Conservation (phyloP, 1,284 basidiomycete species). For the Pascua sp. region DNA sequence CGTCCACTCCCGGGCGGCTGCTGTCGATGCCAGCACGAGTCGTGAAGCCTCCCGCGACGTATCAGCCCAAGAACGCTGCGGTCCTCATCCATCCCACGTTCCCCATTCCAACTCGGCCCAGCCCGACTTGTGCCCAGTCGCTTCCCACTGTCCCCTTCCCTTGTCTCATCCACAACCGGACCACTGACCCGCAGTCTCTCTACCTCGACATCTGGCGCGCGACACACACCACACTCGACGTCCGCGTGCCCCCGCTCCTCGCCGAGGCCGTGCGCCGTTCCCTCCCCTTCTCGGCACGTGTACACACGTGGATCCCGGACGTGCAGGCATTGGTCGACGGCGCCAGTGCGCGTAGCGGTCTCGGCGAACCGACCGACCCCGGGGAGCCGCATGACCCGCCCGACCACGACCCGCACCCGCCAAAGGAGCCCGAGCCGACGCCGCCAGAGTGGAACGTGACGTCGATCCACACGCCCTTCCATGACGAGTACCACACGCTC, state of each 20-base stretch:
- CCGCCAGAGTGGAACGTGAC: conserved; percentile 27
- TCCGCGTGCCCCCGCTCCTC: conserved; percentile 24
- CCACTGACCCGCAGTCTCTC: no score
- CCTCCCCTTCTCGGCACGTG: not conserved
- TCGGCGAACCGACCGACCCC: not conserved
- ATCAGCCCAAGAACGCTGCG: no score
- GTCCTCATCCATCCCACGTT: no score
- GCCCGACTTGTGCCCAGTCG: no score
- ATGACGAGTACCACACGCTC: conserved; percentile 44
- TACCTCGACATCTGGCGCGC: conserved; percentile 42
- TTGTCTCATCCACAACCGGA: no score
- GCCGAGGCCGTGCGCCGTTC: conserved; percentile 7
- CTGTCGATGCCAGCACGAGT: no score
- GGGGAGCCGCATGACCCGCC: conserved; percentile 4
- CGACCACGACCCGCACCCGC: not conserved
- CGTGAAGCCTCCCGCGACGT: no score
- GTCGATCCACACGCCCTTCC: conserved; percentile 35
- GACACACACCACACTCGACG: conserved; percentile 28
- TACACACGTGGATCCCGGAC: conserved; percentile 27
- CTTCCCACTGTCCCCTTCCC: no score
- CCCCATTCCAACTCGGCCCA: no score
- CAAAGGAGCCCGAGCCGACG: no score
- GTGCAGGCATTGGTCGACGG: conserved; percentile 35
- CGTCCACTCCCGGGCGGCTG: no score
- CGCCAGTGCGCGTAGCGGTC: not conserved